Percentiles rank a stretch among this genome's conserved stretches.
phyloP scores from a whole-genome alignment of 129 eudicot genomes.

The Cynara cardunculus region DNA sequence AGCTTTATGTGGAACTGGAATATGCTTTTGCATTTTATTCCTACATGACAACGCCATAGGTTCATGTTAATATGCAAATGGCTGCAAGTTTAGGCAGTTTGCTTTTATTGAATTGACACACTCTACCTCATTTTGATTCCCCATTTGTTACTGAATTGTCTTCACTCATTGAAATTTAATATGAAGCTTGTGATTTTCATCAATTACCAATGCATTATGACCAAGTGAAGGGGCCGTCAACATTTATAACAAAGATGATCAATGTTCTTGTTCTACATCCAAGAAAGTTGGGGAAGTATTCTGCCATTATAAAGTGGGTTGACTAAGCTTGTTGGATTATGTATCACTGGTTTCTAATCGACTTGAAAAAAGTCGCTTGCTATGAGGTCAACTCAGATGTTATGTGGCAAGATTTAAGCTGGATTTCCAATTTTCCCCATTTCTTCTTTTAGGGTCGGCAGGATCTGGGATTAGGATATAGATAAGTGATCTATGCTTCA shows the following conservation, averaged over 20 bases:
- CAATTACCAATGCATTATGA: background rate
- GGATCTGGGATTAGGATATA: background rate
- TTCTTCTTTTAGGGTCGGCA: background rate
- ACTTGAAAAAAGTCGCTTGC: background rate
- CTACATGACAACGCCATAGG: constrained; percentile 2
- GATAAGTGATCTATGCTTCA: background rate
- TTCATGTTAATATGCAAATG: background rate
- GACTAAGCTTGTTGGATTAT: background rate
- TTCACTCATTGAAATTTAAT: background rate
- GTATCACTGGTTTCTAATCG: background rate
- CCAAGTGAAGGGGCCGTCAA: background rate
- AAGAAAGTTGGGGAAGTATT: background rate
- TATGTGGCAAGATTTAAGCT: background rate
- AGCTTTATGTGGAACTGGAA: background rate
- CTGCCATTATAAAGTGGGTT: background rate
- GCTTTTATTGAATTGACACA: background rate
- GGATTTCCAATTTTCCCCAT: background rate
- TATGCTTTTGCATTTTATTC: background rate
- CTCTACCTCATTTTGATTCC: no score
- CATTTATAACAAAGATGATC: background rate
- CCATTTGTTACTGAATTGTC: background rate
- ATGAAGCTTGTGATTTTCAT: background rate
- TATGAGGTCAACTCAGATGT: background rate
- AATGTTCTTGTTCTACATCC: background rate
- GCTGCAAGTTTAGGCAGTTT: background rate